phyloP scores from a whole-genome alignment of 2,329 filamentous ascomycete genomes.

The Cadophora luteo-olivacea region DNA sequence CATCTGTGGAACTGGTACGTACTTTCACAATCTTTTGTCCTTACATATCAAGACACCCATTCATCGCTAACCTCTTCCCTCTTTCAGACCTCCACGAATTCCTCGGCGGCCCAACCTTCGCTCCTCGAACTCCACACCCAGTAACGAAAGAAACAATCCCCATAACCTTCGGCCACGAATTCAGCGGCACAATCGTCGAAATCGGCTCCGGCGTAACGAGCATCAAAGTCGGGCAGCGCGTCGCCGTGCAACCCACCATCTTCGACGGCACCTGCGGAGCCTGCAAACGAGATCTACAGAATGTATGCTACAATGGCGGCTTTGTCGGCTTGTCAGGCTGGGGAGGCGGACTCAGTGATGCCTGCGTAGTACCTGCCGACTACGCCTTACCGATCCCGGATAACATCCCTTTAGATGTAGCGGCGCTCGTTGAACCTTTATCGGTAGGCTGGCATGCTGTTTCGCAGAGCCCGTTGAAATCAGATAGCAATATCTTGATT shows the following conservation, averaged over 20 bases:
- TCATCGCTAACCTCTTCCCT: neutral
- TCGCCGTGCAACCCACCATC: slow-evolving; percentile 66
- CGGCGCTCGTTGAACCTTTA: slow-evolving; percentile 67
- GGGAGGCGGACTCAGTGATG: slow-evolving; percentile 62
- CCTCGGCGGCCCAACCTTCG: slow-evolving; percentile 54
- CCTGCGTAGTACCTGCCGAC: slow-evolving; percentile 56
- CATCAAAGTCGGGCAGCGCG: slow-evolving; percentile 60
- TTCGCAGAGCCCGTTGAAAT: slow-evolving; percentile 53
- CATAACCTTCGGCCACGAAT: slow-evolving; percentile 69
- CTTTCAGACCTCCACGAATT: slow-evolving; percentile 59
- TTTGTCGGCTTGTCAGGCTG: slow-evolving; percentile 55
- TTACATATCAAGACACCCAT: neutral
- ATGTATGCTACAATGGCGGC: slow-evolving; percentile 63
- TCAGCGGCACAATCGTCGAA: slow-evolving; percentile 64
- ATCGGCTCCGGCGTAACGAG: slow-evolving; percentile 57
- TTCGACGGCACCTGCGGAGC: slow-evolving; percentile 62
- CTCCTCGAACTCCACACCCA: slow-evolving; percentile 59
- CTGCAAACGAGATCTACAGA: slow-evolving; percentile 59
- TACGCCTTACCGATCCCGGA: slow-evolving; percentile 58
- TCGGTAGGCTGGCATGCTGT: slow-evolving; percentile 71
- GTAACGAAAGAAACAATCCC: slow-evolving; percentile 63
- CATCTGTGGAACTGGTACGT: slow-evolving; percentile 55
- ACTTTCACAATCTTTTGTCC: neutral
- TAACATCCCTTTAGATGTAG: slow-evolving; percentile 58
- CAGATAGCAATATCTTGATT: slow-evolving; percentile 57